phyloP scores from a whole-genome alignment of 306 rosid species.

The Prunus davidiana region DNA sequence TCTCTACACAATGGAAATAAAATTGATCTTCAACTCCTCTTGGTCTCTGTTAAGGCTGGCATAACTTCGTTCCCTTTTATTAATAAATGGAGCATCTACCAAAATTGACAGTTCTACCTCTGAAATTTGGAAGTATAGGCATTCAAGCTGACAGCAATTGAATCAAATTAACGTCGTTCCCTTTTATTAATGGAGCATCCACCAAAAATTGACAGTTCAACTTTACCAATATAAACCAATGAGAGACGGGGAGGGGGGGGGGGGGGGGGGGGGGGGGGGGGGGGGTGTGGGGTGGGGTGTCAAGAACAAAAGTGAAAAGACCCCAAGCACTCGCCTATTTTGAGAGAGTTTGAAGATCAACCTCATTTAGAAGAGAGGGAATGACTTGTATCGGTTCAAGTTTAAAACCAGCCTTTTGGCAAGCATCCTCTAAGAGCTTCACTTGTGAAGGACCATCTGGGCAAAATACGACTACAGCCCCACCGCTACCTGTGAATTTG shows the following conservation, averaged over 20 bases:
- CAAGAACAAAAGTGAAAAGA: not conserved
- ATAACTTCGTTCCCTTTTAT: too few relatives aligned
- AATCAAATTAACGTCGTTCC: not conserved
- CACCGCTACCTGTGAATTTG: constrained; percentile 96
- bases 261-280: not conserved
- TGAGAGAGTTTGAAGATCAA: constrained; percentile 47
- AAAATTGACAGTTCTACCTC: too few relatives aligned
- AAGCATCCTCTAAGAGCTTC: constrained; percentile 65
- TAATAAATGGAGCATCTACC: too few relatives aligned
- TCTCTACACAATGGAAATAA: too few relatives aligned
- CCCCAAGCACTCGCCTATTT: not conserved
- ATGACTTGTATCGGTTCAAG: constrained; percentile 40
- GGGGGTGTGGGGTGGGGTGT: not conserved
- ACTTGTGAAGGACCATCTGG: constrained; percentile 74
- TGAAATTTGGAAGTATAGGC: not conserved
- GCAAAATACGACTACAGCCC: constrained; percentile 84
- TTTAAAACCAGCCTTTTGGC: constrained; percentile 64
- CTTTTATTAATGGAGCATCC: not conserved
- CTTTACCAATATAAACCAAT: not conserved
- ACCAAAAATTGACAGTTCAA: not conserved
- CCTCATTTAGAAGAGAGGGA: constrained; percentile 66
- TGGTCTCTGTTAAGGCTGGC: too few relatives aligned
- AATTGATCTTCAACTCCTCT: too few relatives aligned
- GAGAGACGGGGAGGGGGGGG: not conserved
- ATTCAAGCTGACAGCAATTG: not conserved